These are phyloP conservation scores for Echites panduratus DNA, from an alignment of 257 asterid genomes.

Conservation along the genomic window DNA sequence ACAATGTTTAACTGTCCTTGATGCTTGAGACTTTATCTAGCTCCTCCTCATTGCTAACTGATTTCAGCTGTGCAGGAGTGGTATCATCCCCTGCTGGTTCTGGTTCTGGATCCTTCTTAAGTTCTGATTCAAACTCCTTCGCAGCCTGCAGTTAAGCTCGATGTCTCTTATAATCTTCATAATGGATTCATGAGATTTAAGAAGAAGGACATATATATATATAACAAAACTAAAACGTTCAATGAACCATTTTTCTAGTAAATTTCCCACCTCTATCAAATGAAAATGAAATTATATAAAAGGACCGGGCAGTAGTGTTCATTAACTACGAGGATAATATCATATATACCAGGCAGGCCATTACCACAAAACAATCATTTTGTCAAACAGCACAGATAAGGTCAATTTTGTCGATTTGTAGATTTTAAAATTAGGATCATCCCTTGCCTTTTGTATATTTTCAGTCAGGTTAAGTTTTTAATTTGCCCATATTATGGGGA, in stretches of 20 bases:
- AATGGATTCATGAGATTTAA: too few species aligned
- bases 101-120: conserved; percentile 55
- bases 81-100: conserved; percentile 34
- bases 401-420: too few species aligned
- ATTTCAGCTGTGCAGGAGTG: conserved; percentile 24
- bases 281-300: neutral
- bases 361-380: neutral
- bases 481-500: too few species aligned
- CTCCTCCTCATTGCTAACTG: conserved; percentile 40
- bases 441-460: too few species aligned
- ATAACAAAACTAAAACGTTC: too few species aligned
- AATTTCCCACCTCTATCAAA: neutral
- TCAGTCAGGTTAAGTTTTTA: too few species aligned
- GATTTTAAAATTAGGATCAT: too few species aligned
- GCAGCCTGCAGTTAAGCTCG: conserved; percentile 50
- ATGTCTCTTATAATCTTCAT: too few species aligned
- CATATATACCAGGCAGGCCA: neutral
- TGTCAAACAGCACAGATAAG: neutral
- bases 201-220: too few species aligned
- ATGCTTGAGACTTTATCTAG: conserved; percentile 42
- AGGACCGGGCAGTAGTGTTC: neutral
- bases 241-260: too few species aligned
- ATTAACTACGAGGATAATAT: neutral
- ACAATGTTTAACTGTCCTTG: conserved; percentile 47
- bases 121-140: conserved; percentile 81